Evolutionary conservation across 75 land plant genomes (phyloP).

Genomic region (Picea glauca): DNA sequence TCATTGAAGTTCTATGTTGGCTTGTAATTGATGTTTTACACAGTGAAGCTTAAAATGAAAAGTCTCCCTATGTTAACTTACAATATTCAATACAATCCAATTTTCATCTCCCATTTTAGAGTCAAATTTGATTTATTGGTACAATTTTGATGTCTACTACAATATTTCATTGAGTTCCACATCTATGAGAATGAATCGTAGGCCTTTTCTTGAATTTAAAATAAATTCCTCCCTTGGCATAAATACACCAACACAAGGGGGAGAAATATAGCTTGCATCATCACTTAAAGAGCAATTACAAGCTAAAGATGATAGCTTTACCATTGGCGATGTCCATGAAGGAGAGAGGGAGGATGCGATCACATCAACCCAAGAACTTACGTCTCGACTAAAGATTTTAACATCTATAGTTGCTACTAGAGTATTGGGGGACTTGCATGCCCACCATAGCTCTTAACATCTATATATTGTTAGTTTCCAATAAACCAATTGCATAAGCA

Average conservation of each 20-base stretch:
- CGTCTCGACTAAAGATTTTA: neutral
- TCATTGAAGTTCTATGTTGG: too few species aligned
- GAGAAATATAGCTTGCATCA: neutral
- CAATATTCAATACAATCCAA: too few species aligned
- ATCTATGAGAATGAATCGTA: neutral
- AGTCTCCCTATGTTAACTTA: too few species aligned
- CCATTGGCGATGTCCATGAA: neutral
- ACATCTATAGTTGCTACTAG: neutral
- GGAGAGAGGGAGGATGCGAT: neutral
- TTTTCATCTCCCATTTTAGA: too few species aligned
- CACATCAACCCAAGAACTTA: neutral
- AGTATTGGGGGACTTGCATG: neutral
- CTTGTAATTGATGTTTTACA: too few species aligned
- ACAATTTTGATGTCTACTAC: neutral
- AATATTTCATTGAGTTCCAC: neutral
- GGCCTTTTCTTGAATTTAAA: neutral
- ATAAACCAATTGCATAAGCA: too few species aligned
- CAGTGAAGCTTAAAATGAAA: too few species aligned
- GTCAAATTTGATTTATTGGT: neutral
- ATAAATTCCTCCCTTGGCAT: too few species aligned
- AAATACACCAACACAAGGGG: neutral
- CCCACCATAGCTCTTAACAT: neutral
- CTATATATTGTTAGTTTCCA: neutral
- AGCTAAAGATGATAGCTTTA: neutral
- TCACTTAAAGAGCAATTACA: neutral